These are phyloP conservation scores for Hyaloscypha hepaticicola DNA, from an alignment of 495 filamentous ascomycete species.

Conservation along the genomic window DNA sequence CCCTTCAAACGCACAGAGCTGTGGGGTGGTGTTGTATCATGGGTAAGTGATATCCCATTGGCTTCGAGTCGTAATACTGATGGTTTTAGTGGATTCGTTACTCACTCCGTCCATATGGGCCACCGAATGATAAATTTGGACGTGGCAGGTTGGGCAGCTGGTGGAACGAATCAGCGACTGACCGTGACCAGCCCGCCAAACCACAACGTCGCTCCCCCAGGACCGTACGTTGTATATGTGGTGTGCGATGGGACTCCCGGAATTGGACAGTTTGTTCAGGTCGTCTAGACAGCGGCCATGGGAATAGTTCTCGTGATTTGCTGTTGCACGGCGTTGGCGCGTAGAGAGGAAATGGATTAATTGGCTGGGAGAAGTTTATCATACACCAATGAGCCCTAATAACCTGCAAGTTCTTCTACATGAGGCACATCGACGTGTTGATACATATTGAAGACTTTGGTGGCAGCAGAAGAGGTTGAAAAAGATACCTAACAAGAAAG, in stretches of 20 bases:
- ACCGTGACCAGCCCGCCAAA: constrained; percentile 55
- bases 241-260: constrained; percentile 59
- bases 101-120: constrained; percentile 62
- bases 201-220: constrained; percentile 53
- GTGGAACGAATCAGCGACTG: constrained; percentile 44
- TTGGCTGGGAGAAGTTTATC: background rate
- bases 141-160: constrained; percentile 44
- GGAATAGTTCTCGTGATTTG: background rate
- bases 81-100: constrained; percentile 51
- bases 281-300: constrained; percentile 6
- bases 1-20: constrained; percentile 37
- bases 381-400: background rate
- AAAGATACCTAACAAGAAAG: background rate
- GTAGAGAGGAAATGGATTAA: background rate
- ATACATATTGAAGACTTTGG: background rate
- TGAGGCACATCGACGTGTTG: background rate
- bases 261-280: constrained; percentile 50
- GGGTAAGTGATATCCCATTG: constrained; percentile 61
- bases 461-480: background rate
- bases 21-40: constrained; percentile 55
- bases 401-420: background rate
- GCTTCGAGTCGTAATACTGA: constrained; percentile 50
- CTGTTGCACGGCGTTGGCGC: background rate
- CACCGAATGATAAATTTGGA: constrained; percentile 60
- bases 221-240: constrained; percentile 62